phyloP scores from a whole-genome alignment of 2,329 filamentous ascomycete genomes.

The Aspergillus niger region DNA sequence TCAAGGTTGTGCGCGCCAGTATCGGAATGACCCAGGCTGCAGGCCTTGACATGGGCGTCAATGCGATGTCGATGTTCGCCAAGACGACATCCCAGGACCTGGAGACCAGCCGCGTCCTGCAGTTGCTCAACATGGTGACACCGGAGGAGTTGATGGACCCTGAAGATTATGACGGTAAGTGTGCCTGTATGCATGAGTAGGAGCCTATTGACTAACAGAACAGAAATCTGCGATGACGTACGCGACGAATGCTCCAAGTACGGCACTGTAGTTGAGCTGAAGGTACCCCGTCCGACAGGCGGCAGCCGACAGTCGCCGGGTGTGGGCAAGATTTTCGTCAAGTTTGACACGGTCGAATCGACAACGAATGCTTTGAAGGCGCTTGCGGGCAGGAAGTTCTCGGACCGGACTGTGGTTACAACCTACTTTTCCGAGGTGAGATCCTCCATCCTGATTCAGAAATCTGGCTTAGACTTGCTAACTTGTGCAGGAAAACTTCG shows the following conservation, averaged over 20 bases:
- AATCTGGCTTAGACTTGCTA: conserved; percentile 25
- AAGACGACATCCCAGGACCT: conserved; percentile 79
- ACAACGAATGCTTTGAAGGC: conserved; percentile 83
- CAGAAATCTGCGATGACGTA: conserved; percentile 96
- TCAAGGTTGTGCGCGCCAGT: conserved; percentile 86
- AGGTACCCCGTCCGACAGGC: conserved; percentile 84
- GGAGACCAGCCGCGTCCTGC: conserved; percentile 80
- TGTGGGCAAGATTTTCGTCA: conserved; percentile 97
- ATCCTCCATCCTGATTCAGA: not conserved
- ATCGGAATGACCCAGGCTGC: conserved; percentile 91
- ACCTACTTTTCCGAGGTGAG: conserved; percentile 93
- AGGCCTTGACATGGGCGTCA: conserved; percentile 91
- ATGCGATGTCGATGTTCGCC: conserved; percentile 96
- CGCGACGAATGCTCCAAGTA: conserved; percentile 91
- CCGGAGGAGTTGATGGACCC: conserved; percentile 90
- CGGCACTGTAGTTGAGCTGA: conserved; percentile 81
- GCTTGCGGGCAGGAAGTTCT: conserved; percentile 94
- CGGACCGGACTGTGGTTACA: conserved; percentile 91
- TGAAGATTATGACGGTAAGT: conserved; percentile 89
- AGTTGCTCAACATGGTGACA: conserved; percentile 98
- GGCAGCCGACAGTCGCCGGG: conserved; percentile 82
- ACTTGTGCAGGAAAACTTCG: conserved; percentile 77
- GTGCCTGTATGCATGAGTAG: not conserved
- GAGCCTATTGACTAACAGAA: conserved; percentile 6
- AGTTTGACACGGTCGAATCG: conserved; percentile 76